Percentiles rank a stretch among this genome's conserved stretches.
Evolutionary conservation across 768 basidiomycete species (phyloP).

Genomic region (Tricholoma sp.): DNA sequence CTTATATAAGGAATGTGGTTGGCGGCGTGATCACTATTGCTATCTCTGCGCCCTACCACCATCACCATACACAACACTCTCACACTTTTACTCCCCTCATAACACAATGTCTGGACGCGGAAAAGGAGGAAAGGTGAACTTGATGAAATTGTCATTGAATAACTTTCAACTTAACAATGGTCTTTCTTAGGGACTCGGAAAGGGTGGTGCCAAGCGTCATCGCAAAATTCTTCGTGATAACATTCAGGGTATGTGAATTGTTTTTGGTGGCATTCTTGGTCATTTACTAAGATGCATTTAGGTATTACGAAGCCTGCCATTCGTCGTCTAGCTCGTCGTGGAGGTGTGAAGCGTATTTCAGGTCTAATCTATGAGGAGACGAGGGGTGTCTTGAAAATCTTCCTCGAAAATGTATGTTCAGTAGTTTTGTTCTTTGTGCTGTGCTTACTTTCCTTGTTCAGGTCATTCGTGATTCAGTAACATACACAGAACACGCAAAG

Average conservation of each 20-base stretch:
- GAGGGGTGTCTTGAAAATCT: conserved; percentile 74
- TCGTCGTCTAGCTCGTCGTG: conserved; percentile 79
- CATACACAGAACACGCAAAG: conserved; percentile 97
- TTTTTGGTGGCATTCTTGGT: conserved; percentile 12
- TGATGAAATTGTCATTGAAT: not conserved
- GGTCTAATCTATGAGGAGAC: conserved; percentile 80
- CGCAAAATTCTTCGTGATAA: conserved; percentile 79
- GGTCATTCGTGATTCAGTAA: conserved; percentile 95
- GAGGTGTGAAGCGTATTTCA: conserved; percentile 77
- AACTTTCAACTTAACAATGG: conserved; percentile 1
- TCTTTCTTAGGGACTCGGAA: conserved; percentile 58
- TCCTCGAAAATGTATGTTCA: conserved; percentile 41
- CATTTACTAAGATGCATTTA: not conserved
- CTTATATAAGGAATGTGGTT: conserved; percentile 33
- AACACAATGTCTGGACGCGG: conserved; percentile 67
- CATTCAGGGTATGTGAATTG: conserved; percentile 53
- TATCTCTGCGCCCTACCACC: conserved; percentile 14
- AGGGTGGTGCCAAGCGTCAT: conserved; percentile 76
- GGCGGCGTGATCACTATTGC: conserved; percentile 12
- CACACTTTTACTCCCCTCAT: not conserved
- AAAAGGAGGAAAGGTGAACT: conserved; percentile 66
- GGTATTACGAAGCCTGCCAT: conserved; percentile 58
- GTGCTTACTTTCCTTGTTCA: conserved; percentile 16
- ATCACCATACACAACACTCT: conserved; percentile 15
- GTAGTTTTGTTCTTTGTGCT: not conserved